phyloP scores from a whole-genome alignment of 169 alveolate species.

The Ichthyophthirius multifiliis region DNA sequence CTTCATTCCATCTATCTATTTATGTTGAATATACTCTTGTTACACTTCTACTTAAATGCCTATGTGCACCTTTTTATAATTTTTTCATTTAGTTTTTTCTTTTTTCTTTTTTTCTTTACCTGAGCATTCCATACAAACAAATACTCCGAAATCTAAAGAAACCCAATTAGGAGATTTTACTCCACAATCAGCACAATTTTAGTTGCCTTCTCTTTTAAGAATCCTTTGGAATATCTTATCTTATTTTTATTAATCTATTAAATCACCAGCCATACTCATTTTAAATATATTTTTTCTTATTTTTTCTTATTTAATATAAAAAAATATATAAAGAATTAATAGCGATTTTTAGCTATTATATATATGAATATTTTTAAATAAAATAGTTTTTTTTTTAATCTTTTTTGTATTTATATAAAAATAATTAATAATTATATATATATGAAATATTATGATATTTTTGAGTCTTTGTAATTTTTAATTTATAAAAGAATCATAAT shows the following conservation, averaged over 20 bases:
- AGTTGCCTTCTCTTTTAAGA: slow-evolving; percentile 33
- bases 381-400: too few relatives aligned
- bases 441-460: too few relatives aligned
- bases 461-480: too few relatives aligned
- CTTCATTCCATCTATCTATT: slow-evolving; percentile 37
- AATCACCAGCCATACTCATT: slow-evolving; percentile 4
- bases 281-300: too few relatives aligned
- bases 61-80: slow-evolving; percentile 39
- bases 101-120: slow-evolving; percentile 26
- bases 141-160: slow-evolving; percentile 40
- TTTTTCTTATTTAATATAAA: too few relatives aligned
- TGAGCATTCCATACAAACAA: slow-evolving; percentile 48
- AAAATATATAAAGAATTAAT: too few relatives aligned
- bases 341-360: too few relatives aligned
- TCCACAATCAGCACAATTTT: slow-evolving; percentile 36
- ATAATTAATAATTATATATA: too few relatives aligned
- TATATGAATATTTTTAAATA: too few relatives aligned
- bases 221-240: slow-evolving; percentile 18
- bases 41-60: slow-evolving; percentile 26
- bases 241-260: slow-evolving; percentile 18
- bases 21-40: slow-evolving; percentile 41
- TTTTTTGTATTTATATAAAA: too few relatives aligned
- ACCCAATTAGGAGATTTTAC: slow-evolving; percentile 43
- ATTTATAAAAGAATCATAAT: too few relatives aligned
- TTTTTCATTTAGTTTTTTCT: too few relatives aligned